Evolutionary conservation across 257 asterid species (phyloP).

Genomic region (Rubia yunnanensis): DNA sequence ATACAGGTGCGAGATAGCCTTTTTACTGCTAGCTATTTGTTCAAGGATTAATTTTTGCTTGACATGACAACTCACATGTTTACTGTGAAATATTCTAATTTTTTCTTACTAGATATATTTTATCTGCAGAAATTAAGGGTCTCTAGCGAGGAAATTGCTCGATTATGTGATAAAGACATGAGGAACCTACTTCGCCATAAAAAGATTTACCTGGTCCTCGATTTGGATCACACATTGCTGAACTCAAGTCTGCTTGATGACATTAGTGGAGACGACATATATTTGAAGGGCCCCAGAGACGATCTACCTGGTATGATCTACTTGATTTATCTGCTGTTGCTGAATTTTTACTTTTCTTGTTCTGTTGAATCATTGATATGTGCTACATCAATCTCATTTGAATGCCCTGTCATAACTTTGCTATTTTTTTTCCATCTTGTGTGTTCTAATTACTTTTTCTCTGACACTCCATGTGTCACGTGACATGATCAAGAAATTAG

Average conservation of each 20-base stretch:
- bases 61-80: not conserved
- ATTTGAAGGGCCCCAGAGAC: slow-evolving; percentile 39
- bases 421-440: not conserved
- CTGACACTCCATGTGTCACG: not conserved
- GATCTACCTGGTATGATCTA: slow-evolving; percentile 48
- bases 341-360: not conserved
- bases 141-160: slow-evolving; percentile 51
- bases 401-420: not conserved
- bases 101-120: not conserved
- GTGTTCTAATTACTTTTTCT: not conserved
- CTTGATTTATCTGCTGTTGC: slow-evolving; percentile 5
- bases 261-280: slow-evolving; percentile 47
- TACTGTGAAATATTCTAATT: slow-evolving; percentile 1
- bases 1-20: not conserved
- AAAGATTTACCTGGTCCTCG: slow-evolving; percentile 73
- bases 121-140: slow-evolving; percentile 67
- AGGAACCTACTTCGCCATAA: slow-evolving; percentile 41
- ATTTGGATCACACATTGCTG: slow-evolving; percentile 83
- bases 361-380: not conserved
- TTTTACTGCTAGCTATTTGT: not conserved
- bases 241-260: slow-evolving; percentile 58
- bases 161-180: slow-evolving; percentile 65
- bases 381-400: not conserved
- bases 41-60: not conserved
- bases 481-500: not conserved